Conservation (phyloP, 805 yeast species). For the Ogataea pini region DNA sequence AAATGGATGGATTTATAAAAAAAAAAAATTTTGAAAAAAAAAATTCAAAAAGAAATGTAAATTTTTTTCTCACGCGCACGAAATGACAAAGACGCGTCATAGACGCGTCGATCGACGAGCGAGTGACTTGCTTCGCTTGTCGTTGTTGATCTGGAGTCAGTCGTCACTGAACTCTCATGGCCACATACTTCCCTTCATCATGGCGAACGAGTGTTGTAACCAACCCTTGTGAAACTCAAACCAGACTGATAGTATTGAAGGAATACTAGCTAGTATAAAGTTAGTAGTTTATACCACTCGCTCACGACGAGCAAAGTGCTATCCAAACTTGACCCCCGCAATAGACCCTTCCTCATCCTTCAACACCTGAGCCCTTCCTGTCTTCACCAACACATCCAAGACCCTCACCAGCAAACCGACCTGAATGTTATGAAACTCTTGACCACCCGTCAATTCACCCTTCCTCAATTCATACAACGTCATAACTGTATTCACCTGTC, state of each 20-base stretch:
- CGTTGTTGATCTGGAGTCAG: too few species aligned
- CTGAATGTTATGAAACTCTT: conserved; percentile 67
- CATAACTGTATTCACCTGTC: conserved; percentile 73
- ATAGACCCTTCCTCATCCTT: conserved; percentile 54
- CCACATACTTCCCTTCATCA: too few species aligned
- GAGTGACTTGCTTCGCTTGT: background rate
- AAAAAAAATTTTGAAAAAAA: background rate
- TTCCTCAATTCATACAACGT: conserved; percentile 79
- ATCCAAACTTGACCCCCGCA: conserved; percentile 67
- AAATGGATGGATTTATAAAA: background rate
- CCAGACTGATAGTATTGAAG: too few species aligned
- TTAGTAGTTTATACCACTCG: too few species aligned
- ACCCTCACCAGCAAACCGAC: conserved; percentile 52
- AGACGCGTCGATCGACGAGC: background rate
- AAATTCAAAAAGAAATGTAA: background rate
- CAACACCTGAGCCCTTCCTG: conserved; percentile 72
- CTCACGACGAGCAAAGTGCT: too few species aligned
- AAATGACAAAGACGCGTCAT: background rate
- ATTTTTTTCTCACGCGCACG: background rate
- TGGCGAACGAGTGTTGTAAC: too few species aligned
- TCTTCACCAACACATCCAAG: conserved; percentile 57
- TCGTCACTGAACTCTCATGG: too few species aligned
- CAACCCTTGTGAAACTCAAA: too few species aligned
- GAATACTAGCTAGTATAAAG: too few species aligned
- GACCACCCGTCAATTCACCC: conserved; percentile 56